Evolutionary conservation across 2,329 filamentous ascomycete genomes (phyloP).

Genomic region (Fonsecaea pugnacius): DNA sequence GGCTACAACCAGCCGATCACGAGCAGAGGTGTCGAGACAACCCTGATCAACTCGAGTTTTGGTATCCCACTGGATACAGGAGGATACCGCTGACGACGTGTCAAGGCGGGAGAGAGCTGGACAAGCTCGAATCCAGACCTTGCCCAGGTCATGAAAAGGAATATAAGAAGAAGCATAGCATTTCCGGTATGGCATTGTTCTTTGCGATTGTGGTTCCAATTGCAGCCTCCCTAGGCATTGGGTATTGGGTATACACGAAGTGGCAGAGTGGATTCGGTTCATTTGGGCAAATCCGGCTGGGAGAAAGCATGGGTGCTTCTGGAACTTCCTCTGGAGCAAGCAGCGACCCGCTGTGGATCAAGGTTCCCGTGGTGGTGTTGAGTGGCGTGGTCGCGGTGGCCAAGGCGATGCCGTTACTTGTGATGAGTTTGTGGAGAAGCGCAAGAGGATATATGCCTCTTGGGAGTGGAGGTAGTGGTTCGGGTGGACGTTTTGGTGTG

Average conservation of each 20-base stretch:
- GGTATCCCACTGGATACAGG: slow-evolving; percentile 83
- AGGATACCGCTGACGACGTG: slow-evolving; percentile 90
- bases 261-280: slow-evolving; percentile 75
- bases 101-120: slow-evolving; percentile 72
- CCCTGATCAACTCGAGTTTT: slow-evolving; percentile 75
- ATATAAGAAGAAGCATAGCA: slow-evolving; percentile 72
- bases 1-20: slow-evolving; percentile 68
- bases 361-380: slow-evolving; percentile 78
- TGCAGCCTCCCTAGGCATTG: slow-evolving; percentile 68
- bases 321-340: slow-evolving; percentile 35
- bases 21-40: slow-evolving; percentile 63
- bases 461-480: slow-evolving; percentile 53
- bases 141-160: slow-evolving; percentile 84
- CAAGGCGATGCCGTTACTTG: slow-evolving; percentile 73
- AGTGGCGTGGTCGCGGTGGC: slow-evolving; percentile 78
- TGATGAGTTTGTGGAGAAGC: slow-evolving; percentile 73
- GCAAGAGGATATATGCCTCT: slow-evolving; percentile 56
- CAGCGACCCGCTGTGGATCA: slow-evolving; percentile 76
- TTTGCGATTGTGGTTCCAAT: slow-evolving; percentile 81
- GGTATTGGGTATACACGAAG: slow-evolving; percentile 68
- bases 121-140: slow-evolving; percentile 66
- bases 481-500: slow-evolving; percentile 44
- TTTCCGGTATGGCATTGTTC: slow-evolving; percentile 77
- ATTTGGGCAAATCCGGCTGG: slow-evolving; percentile 89
- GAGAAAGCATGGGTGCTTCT: slow-evolving; percentile 59